Conservation (phyloP, 2,329 filamentous ascomycete species). For the Cercospora nicotianae region DNA sequence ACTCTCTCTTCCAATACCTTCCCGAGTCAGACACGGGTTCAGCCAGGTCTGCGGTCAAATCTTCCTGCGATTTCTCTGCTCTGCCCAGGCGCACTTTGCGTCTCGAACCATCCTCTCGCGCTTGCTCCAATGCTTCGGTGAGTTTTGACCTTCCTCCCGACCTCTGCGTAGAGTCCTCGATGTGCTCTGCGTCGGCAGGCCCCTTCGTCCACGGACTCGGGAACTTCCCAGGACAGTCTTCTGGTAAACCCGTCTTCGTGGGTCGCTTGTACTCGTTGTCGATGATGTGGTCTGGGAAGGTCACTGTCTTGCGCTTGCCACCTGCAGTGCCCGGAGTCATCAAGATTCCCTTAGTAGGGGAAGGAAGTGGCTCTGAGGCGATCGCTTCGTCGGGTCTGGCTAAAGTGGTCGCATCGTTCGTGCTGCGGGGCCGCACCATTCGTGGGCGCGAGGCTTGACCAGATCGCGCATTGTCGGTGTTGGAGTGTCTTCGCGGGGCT, state of each 20-base stretch:
- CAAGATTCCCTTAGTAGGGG: constrained; percentile 61
- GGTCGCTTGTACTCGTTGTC: constrained; percentile 56
- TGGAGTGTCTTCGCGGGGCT: constrained; percentile 34
- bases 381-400: constrained; percentile 21
- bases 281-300: constrained; percentile 58
- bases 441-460: constrained; percentile 29
- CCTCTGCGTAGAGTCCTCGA: constrained; percentile 34
- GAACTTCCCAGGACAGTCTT: constrained; percentile 50
- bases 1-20: constrained; percentile 77
- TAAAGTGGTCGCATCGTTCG: constrained; percentile 31
- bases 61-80: constrained; percentile 42
- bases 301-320: constrained; percentile 60
- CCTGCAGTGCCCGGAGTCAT: constrained; percentile 61
- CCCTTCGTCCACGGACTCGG: constrained; percentile 51
- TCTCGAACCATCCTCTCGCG: constrained; percentile 42
- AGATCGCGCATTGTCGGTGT: constrained; percentile 31
- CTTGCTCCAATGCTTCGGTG: constrained; percentile 48
- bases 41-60: constrained; percentile 67
- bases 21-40: constrained; percentile 74
- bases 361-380: constrained; percentile 43
- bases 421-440: constrained; percentile 34
- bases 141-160: constrained; percentile 43
- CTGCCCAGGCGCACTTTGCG: constrained; percentile 29
- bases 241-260: constrained; percentile 50
- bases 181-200: constrained; percentile 35